Conservation (phyloP, 345 rosid genomes). For the Syzygium aqueum region DNA sequence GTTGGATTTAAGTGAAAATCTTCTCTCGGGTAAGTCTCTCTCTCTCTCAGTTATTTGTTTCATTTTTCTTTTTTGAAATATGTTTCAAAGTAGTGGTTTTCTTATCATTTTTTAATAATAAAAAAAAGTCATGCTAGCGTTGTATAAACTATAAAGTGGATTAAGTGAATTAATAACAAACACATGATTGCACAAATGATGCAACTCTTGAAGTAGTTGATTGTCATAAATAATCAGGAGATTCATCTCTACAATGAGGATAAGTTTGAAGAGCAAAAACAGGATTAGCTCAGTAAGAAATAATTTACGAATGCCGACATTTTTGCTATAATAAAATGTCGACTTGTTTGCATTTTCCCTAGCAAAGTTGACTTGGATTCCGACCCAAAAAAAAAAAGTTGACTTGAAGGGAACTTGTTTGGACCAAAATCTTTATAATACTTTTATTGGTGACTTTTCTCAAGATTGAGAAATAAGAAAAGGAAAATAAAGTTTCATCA, state of each 20-base stretch:
- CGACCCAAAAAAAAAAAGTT: too few relatives aligned
- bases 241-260: background rate
- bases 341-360: too few relatives aligned
- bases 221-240: background rate
- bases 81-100: background rate
- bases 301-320: background rate
- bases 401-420: background rate
- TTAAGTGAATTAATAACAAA: background rate
- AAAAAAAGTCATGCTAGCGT: fast-evolving
- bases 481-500: background rate
- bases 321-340: background rate
- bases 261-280: background rate
- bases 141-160: background rate
- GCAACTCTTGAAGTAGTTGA: background rate
- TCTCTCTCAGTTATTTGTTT: background rate
- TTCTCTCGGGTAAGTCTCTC: background rate
- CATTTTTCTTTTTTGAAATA: background rate
- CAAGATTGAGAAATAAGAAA: too few relatives aligned
- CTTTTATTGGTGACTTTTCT: background rate
- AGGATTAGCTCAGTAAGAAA: background rate
- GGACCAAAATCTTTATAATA: background rate
- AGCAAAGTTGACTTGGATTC: too few relatives aligned
- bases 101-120: background rate
- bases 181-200: background rate
- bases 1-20: background rate